Base-by-base conservation (phyloP, 768 basidiomycete genomes). In the Ramaria rubella region DNA sequence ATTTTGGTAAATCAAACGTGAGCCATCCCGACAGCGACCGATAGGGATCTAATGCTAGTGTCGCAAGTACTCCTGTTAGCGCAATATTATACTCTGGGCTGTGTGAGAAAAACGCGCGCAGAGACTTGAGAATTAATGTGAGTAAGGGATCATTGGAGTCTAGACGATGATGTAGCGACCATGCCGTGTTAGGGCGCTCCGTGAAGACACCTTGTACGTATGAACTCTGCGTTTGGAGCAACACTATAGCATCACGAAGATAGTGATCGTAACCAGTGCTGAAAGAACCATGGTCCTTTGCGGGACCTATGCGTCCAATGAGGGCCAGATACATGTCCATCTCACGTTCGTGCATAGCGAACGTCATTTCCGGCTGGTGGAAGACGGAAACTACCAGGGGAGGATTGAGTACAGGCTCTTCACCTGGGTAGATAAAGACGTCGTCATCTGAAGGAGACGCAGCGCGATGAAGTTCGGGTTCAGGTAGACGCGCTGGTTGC, bases 11-110 rank as follows among this genome's bases (percentile, higher is more conserved):
- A 12, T 76, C 77, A 65, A 89, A 90, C 1, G 90, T 85, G 45
- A 96, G 67, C 94, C 94, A 98, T 1, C 94, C 93, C 0, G 86
- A 82, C 24, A 96, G 74, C 1, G 89, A 90, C 6, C 94, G 81
- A 65, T 90, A 78, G 3, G 94, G 90, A 65, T 92, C 90, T n/a
- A 85, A 73, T 0, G 91, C 90, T 17, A 98, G 72, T 11, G 83
- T 81, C 3, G 90, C 83, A 31, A 96, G 71, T 4, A 86, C 81
- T 21, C 90, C 90, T 3, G 91, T 96, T 60, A 98, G 70, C 0
- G 87, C 87, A 52, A 98, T 81, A 67, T 98, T 98, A 68, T 80
- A 82, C 61, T 94, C 88, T 12, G 94, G 84, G 0, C 86, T 77
- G 61, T 95, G 92, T 14, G 81, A 80, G 69, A 96, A 90, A 77